Percentiles rank a stretch among this genome's conserved stretches.
Conservation (phyloP, 306 rosid species). For the Sicyos edulis region DNA sequence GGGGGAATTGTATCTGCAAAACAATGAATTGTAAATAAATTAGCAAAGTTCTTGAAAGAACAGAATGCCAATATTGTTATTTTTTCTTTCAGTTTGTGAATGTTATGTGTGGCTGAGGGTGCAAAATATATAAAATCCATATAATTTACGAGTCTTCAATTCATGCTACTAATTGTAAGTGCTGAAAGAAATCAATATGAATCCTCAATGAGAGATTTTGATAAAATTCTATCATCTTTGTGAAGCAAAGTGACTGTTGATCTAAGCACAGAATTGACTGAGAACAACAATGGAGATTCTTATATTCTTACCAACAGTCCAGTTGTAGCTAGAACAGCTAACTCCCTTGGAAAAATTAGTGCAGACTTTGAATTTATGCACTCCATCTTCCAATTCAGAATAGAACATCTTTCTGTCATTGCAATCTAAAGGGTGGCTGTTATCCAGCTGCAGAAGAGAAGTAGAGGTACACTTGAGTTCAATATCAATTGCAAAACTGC, state of each 20-base stretch:
- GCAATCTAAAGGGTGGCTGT: slow-evolving; percentile 44
- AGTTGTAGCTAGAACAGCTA: slow-evolving; percentile 57
- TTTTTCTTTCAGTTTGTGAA: background rate
- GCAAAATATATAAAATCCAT: background rate
- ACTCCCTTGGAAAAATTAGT: slow-evolving; percentile 39
- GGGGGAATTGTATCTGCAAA: slow-evolving; percentile 76
- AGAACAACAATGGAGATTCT: slow-evolving; percentile 23
- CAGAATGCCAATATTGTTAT: slow-evolving; percentile 1
- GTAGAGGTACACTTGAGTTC: background rate
- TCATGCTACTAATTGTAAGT: too few species aligned
- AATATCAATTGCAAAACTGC: background rate
- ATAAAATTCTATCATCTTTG: background rate
- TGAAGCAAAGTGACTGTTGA: background rate
- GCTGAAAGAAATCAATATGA: too few species aligned
- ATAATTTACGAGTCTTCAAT: too few species aligned
- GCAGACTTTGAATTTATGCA: slow-evolving; percentile 70
- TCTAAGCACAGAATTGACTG: background rate
- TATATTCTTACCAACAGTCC: slow-evolving; percentile 69
- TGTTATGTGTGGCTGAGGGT: background rate
- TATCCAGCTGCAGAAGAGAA: slow-evolving; percentile 57
- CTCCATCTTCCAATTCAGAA: slow-evolving; percentile 61
- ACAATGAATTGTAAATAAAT: background rate
- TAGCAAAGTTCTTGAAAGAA: slow-evolving; percentile 10
- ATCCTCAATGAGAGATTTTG: too few species aligned
- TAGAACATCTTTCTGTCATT: slow-evolving; percentile 40